A percentile compares a stretch with the other conserved stretches of the same genome.
phyloP scores from a whole-genome alignment of 208 protist genomes.

The Trypanosoma rangeli region DNA sequence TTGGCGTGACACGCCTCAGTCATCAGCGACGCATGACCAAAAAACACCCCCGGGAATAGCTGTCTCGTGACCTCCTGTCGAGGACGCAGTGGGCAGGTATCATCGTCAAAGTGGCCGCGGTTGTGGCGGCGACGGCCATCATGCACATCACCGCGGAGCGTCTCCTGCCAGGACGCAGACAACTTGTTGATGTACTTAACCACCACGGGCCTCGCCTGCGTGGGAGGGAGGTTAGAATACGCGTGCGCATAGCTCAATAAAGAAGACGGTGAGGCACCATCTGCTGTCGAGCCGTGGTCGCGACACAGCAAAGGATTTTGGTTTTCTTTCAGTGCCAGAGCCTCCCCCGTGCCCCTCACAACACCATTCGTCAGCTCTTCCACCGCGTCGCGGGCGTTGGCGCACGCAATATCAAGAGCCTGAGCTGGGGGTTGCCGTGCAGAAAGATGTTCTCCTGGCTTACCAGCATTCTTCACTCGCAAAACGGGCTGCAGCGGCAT shows the following conservation, averaged over 20 bases:
- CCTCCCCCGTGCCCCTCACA: background rate
- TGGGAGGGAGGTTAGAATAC: background rate
- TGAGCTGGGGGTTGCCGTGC: background rate
- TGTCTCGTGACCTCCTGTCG: background rate
- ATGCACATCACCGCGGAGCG: slow-evolving; percentile 6
- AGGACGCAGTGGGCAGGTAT: background rate
- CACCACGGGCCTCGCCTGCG: slow-evolving; percentile 17
- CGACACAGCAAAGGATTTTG: background rate
- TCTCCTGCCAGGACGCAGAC: slow-evolving; percentile 20
- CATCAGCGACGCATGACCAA: background rate
- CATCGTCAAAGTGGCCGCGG: background rate
- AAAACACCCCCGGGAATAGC: slow-evolving; percentile 17
- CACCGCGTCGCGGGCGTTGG: background rate
- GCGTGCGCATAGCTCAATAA: background rate
- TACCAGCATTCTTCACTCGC: background rate
- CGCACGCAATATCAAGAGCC: background rate
- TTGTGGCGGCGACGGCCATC: background rate
- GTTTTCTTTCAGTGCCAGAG: background rate
- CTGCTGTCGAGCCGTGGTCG: background rate
- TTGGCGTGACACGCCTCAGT: background rate
- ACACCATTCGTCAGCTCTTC: slow-evolving; percentile 1
- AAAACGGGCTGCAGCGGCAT: background rate
- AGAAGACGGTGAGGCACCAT: background rate
- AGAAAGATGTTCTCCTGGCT: background rate
- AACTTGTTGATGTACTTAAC: slow-evolving; percentile 23